Percentiles rank a stretch among this genome's conserved stretches.
phyloP scores from a whole-genome alignment of 192 early-diverging fungal species.

The Podila verticillata region DNA sequence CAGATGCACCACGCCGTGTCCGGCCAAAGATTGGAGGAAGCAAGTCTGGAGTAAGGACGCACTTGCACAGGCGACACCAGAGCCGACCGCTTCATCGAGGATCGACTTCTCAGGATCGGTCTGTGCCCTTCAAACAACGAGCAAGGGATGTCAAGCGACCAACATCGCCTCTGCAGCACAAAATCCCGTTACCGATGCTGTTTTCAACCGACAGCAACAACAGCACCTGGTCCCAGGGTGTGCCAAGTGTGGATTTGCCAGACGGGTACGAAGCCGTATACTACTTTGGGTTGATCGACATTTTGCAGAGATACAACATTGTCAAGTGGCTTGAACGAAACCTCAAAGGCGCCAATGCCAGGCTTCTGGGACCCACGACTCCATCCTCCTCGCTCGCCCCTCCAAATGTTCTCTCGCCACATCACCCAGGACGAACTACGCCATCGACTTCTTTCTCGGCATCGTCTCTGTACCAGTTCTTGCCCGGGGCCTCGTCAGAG shows the following conservation, averaged over 20 bases:
- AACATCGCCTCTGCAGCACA: background rate
- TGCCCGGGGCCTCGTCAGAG: constrained; percentile 33
- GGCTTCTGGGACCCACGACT: constrained; percentile 21
- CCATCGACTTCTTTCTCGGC: constrained; percentile 22
- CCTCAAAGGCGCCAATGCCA: constrained; percentile 41
- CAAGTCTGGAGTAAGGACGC: background rate
- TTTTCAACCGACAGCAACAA: background rate
- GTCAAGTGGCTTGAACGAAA: constrained; percentile 39
- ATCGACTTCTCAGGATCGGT: background rate
- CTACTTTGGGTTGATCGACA: constrained; percentile 48
- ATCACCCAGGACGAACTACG: constrained; percentile 8
- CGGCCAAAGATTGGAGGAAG: background rate
- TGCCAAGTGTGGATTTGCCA: constrained; percentile 12
- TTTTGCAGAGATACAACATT: constrained; percentile 45
- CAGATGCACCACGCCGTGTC: too few species aligned
- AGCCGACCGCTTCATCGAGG: background rate
- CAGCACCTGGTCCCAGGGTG: constrained; percentile 33
- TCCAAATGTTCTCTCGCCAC: background rate
- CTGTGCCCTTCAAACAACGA: background rate
- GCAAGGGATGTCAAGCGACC: background rate
- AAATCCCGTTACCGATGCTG: background rate
- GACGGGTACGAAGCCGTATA: constrained; percentile 38
- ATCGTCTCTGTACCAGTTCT: constrained; percentile 33
- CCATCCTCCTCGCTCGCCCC: background rate
- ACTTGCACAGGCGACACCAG: background rate